These are phyloP conservation scores for Cryptosporidium tyzzeri DNA, from an alignment of 169 alveolate species.

Conservation along the genomic window DNA sequence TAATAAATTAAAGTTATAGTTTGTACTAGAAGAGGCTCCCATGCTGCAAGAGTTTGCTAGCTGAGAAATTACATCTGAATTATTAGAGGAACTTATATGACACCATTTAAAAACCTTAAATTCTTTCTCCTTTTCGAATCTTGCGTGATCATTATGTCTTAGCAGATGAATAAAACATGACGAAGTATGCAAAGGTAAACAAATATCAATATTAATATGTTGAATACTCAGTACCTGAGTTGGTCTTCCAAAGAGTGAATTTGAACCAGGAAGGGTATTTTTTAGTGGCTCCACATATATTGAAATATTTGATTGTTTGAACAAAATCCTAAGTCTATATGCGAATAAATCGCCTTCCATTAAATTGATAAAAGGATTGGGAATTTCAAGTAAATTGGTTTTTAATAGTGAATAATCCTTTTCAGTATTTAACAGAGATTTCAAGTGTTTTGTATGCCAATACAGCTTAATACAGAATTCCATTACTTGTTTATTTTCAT, in stretches of 20 bases:
- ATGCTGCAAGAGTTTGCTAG: conserved; percentile 5
- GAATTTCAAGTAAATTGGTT: conserved; percentile 2
- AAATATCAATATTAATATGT: conserved; percentile 50
- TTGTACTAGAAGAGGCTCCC: background rate
- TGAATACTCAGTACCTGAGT: conserved; percentile 43
- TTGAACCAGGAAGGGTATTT: background rate
- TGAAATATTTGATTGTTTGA: conserved; percentile 46
- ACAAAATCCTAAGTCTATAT: conserved; percentile 41
- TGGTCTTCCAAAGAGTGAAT: conserved; percentile 26
- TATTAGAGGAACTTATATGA: conserved; percentile 34
- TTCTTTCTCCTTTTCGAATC: background rate
- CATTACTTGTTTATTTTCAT: background rate
- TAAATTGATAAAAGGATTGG: background rate
- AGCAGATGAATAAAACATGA: conserved; percentile 33
- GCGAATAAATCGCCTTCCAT: background rate
- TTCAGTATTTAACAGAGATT: conserved; percentile 16
- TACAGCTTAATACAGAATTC: conserved; percentile 23
- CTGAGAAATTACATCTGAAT: conserved; percentile 42
- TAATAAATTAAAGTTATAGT: conserved; percentile 12
- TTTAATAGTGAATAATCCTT: conserved; percentile 11
- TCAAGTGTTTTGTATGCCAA: conserved; percentile 52
- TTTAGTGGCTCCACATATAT: conserved; percentile 47
- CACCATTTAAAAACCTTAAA: conserved; percentile 41
- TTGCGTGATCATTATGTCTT: conserved; percentile 1
- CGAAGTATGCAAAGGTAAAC: conserved; percentile 51